Percentiles rank a stretch among this genome's conserved stretches.
phyloP scores from a whole-genome alignment of 1,284 basidiomycete genomes.

The Xerocomus amazonicus region DNA sequence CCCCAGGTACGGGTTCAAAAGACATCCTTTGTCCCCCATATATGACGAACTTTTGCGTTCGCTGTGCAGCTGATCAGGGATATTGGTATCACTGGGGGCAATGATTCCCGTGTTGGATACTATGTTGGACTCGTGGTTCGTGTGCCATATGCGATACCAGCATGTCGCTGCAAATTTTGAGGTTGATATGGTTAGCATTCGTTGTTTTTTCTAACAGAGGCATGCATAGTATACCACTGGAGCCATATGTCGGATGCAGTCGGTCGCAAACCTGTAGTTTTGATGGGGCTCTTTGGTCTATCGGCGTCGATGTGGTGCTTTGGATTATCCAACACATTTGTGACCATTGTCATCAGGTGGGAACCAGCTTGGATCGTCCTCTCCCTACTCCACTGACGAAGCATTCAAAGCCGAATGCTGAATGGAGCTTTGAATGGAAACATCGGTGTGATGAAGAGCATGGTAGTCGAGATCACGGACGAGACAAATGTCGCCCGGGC shows the following conservation, averaged over 20 bases:
- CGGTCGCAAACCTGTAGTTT: constrained; percentile 64
- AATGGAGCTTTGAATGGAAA: constrained; percentile 45
- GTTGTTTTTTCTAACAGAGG: constrained; percentile 51
- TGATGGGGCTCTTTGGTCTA: constrained; percentile 55
- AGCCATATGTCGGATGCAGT: constrained; percentile 61
- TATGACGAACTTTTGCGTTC: background rate
- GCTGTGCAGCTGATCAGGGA: constrained; percentile 42
- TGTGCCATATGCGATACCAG: constrained; percentile 1
- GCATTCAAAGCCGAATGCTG: constrained; percentile 32
- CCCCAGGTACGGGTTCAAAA: constrained; percentile 43
- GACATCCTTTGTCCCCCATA: background rate
- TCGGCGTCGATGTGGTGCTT: constrained; percentile 59
- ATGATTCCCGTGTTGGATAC: constrained; percentile 46
- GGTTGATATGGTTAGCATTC: constrained; percentile 39
- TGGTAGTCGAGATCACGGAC: constrained; percentile 36
- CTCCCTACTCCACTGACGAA: background rate
- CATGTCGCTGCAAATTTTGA: background rate
- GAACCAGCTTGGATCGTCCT: background rate
- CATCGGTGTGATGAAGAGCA: constrained; percentile 44
- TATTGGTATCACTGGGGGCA: constrained; percentile 45
- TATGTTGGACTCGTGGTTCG: constrained; percentile 55
- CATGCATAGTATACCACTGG: constrained; percentile 61
- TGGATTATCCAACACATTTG: constrained; percentile 60
- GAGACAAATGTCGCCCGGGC: constrained; percentile 34
- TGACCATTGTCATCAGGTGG: constrained; percentile 51